Evolutionary conservation across 352 stramenopile species (phyloP), one percentile per base, ranked within the genome.

Genomic region (Phytophthora rubi): DNA sequence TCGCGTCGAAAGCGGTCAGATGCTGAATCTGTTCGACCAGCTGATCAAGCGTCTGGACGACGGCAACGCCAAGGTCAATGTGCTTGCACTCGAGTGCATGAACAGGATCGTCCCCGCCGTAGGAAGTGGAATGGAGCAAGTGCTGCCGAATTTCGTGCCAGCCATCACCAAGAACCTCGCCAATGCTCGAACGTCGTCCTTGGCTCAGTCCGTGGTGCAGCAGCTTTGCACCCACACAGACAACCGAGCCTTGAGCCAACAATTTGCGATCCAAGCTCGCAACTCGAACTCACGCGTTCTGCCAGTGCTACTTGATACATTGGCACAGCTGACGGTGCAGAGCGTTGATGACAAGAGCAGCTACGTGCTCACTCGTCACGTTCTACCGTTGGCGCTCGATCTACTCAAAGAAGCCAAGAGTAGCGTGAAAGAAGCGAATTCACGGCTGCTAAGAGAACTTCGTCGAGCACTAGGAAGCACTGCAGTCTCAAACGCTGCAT

Each of bases 391-490:
- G n/a, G 78, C 85, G 13, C 51, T 95, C 0, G 79, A 91, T 42
- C 63, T 91, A 18, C 65, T 95, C 8, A 92, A 92, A 68, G 88
- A 95, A 62, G 82, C 73, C 53, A 93, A 93, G 56, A 92, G 73
- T 37, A 76, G 89, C 47, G 79, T 92, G n/a, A 86, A 84, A 57
- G 82, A 92, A 30, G 81, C 81, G 0, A 94, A 91, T 9, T 47
- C 70, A 16, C 65, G 71, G 10, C 49, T 94, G 2, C 48, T 94
- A 28, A 51, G 52, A 7, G 65, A 81, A 28, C 48, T 89, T 1
- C 67, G 71, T 8, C 55, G 15, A 13, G 60, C 66, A 4, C 52
- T 88, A 13, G 77, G 75, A 15, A 18, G 32, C 0, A 4, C 56
- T 0, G 61, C 60, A 28, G 28, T 83, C 10, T 56, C 68, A 1